Conservation (phyloP, 148 eudicot genomes). For the Hydrangea macrophylla region DNA sequence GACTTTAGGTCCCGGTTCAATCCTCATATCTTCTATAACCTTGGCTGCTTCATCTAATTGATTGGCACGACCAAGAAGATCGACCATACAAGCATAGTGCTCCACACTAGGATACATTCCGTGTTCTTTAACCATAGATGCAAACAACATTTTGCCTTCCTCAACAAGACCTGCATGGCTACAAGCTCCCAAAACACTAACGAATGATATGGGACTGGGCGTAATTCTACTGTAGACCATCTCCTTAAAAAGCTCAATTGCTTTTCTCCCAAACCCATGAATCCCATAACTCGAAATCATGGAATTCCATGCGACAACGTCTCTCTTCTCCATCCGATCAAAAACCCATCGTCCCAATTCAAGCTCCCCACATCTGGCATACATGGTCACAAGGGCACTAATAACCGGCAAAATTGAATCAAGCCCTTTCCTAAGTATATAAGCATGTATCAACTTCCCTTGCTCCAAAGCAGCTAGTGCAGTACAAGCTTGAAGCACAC, state of each 20-base stretch:
- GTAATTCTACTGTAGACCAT: slow-evolving; percentile 56
- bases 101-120: slow-evolving; percentile 60
- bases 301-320: slow-evolving; percentile 89
- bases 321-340: slow-evolving; percentile 69
- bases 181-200: slow-evolving; percentile 84
- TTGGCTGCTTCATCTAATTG: slow-evolving; percentile 68
- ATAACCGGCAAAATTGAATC: slow-evolving; percentile 76
- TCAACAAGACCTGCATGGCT: slow-evolving; percentile 88
- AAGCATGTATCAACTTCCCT: slow-evolving; percentile 74
- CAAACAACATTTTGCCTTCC: slow-evolving; percentile 55
- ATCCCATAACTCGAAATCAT: slow-evolving; percentile 89
- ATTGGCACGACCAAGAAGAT: slow-evolving; percentile 95
- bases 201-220: slow-evolving; percentile 75
- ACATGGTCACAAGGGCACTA: slow-evolving; percentile 75
- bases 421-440: slow-evolving; percentile 66
- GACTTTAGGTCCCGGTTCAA: slow-evolving; percentile 72
- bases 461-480: slow-evolving; percentile 71
- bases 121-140: slow-evolving; percentile 58
- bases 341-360: slow-evolving; percentile 53
- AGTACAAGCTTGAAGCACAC: slow-evolving; percentile 92
- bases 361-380: slow-evolving; percentile 79
- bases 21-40: slow-evolving; percentile 59
- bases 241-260: slow-evolving; percentile 52
- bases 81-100: slow-evolving; percentile 93
- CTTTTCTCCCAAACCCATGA: slow-evolving; percentile 70